Evolutionary conservation across 1,139 yeast species (phyloP), one percentile per base, ranked within the genome.

Genomic region (Kurtzmaniella quercitrusa): DNA sequence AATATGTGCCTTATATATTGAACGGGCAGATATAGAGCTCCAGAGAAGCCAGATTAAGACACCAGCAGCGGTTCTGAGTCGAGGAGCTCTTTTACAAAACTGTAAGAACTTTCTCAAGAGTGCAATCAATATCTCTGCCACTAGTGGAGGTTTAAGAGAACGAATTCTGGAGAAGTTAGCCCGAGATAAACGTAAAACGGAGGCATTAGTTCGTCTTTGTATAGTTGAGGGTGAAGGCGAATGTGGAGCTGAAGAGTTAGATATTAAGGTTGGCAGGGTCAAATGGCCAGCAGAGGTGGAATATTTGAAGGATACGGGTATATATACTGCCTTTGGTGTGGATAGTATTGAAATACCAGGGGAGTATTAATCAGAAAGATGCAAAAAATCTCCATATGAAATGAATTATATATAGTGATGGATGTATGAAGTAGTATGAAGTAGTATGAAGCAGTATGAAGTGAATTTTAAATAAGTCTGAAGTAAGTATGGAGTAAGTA

Each of bases 11-110:
- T 59, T 77, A 0, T 55, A 69, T 34, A 71, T 77, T 21, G 79
- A 75, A 34, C 59, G 82, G 43, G 71, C 80, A 1, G 83, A 79
- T 54, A 65, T 77, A 5, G 82, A 77, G 43, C 52, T 76, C n/a
- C 81, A 77, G 54, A 60, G 82, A 46, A 58, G 72, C 19, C 66
- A 62, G 41, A 41, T 77, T 0, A 43, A 41, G 2, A 55, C 59
- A 19, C 67, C 61, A 19, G 58, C 59, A 23, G 68, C 77, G 0
- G 50, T 47, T 4, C 61, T 59, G 37, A 64, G 65, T 51, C 55
- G 48, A 31, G 52, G 48, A 1, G 53, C 70, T 0, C 58, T 79
- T 17, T 42, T 63, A 2, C 58, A 62, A 12, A 79, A 79, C 48
- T 55, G 68, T 34, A 67, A 61, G 40, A 71, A 67, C 2, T 62